Evolutionary conservation across 176 grass and related monocot genomes (phyloP).

Genomic region (Themeda triandra): DNA sequence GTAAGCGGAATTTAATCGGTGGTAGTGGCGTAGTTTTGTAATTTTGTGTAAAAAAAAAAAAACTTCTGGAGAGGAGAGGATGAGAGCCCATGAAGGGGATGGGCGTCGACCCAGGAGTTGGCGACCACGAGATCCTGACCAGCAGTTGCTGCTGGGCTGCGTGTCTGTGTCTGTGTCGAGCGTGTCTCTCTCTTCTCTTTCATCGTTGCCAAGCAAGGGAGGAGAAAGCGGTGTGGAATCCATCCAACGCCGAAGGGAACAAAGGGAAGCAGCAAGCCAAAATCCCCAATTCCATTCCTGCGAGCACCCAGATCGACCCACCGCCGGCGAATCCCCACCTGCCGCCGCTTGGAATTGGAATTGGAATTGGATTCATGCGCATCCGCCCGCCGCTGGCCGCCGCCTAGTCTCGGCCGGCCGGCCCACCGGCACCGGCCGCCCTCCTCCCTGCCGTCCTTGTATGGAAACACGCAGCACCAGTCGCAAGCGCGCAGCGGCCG

Average conservation of each 20-base stretch:
- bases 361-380: slow-evolving; percentile 20
- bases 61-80: no score
- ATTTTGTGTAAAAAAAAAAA: no score
- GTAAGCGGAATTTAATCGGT: no score
- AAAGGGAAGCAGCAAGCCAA: background rate
- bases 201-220: no score
- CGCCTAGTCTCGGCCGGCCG: slow-evolving; percentile 36
- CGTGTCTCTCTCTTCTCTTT: no score
- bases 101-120: background rate
- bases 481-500: slow-evolving; percentile 88
- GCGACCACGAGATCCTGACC: background rate
- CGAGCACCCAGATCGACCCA: background rate
- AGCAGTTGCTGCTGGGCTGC: background rate
- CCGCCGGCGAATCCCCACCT: no score
- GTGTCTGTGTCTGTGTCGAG: background rate
- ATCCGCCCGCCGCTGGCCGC: slow-evolving; percentile 24
- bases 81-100: background rate
- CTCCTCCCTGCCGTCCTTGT: slow-evolving; percentile 30
- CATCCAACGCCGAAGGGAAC: no score
- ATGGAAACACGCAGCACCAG: slow-evolving; percentile 99
- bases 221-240: no score
- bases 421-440: slow-evolving; percentile 5
- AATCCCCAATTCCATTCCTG: background rate
- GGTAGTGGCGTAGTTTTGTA: no score
- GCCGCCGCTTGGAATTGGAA: no score